Evolutionary conservation across 306 rosid genomes (phyloP), one percentile per base, ranked within the genome.

Genomic region (Macrotyloma uniflorum): DNA sequence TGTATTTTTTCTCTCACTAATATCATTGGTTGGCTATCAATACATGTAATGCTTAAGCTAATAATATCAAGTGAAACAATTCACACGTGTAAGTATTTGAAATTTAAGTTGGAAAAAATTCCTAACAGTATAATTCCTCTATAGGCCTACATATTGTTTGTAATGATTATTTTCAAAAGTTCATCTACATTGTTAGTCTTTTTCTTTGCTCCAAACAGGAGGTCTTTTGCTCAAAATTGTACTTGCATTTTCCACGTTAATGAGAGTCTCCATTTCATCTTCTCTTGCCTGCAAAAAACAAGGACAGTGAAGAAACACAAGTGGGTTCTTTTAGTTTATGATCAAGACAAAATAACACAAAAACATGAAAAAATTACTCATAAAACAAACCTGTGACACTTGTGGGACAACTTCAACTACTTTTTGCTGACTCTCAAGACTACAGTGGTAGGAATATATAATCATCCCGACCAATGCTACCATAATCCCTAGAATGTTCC

Each of bases 401-500:
- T 72, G 91, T 28, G 73, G 15, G 28, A 86, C 51, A 53, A 47
- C 81, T 79, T 94, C 98, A 33, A 58, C 72, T 23, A 80, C 74
- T 64, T 95, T 91, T 81, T 92, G 93, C 84, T 91, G 97, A 88
- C 72, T 85, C 92, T 94, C 98, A 11, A 40, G 50, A 58, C 78
- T 53, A 83, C 93, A 90, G 62, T 23, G 84, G 77, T 88, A 89
- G 58, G 98, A 94, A 86, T 94, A 94, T 0, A 94, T 38, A 80
- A 90, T 47, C 98, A 94, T 94, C 79, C 97, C 98, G 70, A 86
- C 75, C 79, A 94, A 79, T 67, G 98, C 98, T 49, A 92, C 65
- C 77, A 86, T n/a, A 50, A 94, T 94, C 23, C 97, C 98, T 11
- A 92, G 50, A 67, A 94, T 88, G 85, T 94, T 94, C 78, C 88